Conservation (phyloP, 2,329 filamentous ascomycete genomes). For the Colletotrichum neosansevieriae region DNA sequence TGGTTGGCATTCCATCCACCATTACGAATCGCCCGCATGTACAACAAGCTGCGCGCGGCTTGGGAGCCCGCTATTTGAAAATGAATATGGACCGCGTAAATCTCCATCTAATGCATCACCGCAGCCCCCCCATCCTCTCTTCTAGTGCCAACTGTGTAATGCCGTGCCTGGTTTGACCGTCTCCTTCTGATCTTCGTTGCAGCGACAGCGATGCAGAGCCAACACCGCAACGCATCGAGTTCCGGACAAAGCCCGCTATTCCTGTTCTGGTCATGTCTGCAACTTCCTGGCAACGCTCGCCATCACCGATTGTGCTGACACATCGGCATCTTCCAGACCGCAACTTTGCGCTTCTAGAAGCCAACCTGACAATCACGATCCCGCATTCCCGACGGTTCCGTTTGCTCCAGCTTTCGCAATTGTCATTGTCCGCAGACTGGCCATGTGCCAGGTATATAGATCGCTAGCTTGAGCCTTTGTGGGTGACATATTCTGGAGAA, state of each 20-base stretch:
- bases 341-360: constrained; percentile 12
- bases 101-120: constrained; percentile 9
- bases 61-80: constrained; percentile 1
- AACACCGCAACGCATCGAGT: constrained; percentile 1
- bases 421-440: constrained; percentile 3
- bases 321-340: constrained; percentile 12
- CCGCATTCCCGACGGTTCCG: neutral
- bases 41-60: neutral
- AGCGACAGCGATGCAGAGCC: constrained; percentile 3
- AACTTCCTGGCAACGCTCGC: neutral
- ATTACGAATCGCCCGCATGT: constrained; percentile 17
- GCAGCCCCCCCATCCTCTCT: neutral
- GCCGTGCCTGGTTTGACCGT: constrained; percentile 3
- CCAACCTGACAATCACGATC: neutral
- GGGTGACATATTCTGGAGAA: constrained; percentile 18
- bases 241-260: neutral
- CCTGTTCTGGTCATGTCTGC: neutral
- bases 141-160: constrained; percentile 2
- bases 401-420: constrained; percentile 2
- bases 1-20: constrained; percentile 24
- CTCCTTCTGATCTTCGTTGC: constrained; percentile 12
- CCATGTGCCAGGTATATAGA: neutral
- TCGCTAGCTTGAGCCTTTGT: neutral
- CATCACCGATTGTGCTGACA: constrained; percentile 16
- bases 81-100: constrained; percentile 13